Evolutionary conservation across 345 rosid genomes (phyloP), one percentile per base, ranked within the genome.

Genomic region (Eutrema japonicum): DNA sequence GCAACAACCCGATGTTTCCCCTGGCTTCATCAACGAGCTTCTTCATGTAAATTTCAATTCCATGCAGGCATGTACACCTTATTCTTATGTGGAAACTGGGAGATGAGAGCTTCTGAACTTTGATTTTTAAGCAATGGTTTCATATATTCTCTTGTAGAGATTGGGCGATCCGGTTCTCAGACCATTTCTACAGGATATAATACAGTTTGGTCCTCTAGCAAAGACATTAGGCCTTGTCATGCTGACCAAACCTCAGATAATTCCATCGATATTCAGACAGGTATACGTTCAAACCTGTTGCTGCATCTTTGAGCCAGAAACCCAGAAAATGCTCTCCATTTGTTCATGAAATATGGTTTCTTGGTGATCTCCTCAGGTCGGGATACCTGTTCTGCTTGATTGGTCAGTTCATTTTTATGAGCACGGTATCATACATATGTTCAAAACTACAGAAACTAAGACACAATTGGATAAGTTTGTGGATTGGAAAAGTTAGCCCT

Each of bases 101-200:
- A n/a, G n/a, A n/a, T 52, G 40, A 26, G 41, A 4, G 59, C 37
- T 77, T 76, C 40, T 47, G 12, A 54, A 53, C 11, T 60, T 46
- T 37, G 10, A 53, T 36, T 68, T 26, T 16, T 54, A 46, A 59
- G 66, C 66, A 61, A 73, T 27, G 57, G 38, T 52, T 52, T 41
- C 48, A 7, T 62, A 13, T 77, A 53, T 72, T 29, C 52, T 49
- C 76, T 54, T 79, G 50, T 82, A 91, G 97, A 85, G 83, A 81
- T 80, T 94, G 35, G 96, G 98, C 0, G 95, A 88, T 69, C 91
- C 90, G 6, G 90, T 89, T 75, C 86, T 89, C 46, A 83, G 95
- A 84, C 97, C 98, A 45, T 91, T 94, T 82, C 97, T 94, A 80
- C 97, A 94, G 89, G 95, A 94, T 76, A 90, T 91, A 53, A 80